Evolutionary conservation across 73 alveolate species (phyloP).

Genomic region (Symbiodinium pilosum): DNA sequence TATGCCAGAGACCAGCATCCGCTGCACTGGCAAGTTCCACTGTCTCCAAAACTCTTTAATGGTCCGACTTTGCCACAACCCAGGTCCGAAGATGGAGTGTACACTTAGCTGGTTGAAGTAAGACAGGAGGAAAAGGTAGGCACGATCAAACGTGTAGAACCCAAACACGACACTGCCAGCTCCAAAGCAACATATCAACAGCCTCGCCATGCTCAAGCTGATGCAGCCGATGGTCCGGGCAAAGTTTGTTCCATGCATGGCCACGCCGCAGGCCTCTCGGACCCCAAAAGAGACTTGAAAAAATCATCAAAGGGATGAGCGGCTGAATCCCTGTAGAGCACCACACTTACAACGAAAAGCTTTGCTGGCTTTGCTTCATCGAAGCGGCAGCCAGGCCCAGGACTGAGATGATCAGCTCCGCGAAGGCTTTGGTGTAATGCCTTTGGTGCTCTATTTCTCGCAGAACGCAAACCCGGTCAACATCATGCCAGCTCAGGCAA

Average conservation of each 20-base stretch:
- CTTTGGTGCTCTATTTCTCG: conserved; percentile 14
- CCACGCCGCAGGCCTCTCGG: neutral
- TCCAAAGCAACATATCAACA: conserved; percentile 35
- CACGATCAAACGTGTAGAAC: conserved; percentile 82
- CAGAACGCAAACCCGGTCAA: conserved; percentile 60
- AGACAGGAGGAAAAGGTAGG: conserved; percentile 58
- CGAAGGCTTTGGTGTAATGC: conserved; percentile 7
- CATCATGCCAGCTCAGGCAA: conserved; percentile 91
- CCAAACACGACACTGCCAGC: conserved; percentile 73
- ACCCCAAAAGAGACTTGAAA: neutral
- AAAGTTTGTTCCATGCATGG: neutral
- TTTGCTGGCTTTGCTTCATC: neutral
- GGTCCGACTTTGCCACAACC: conserved; percentile 75
- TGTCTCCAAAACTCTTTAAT: conserved; percentile 78
- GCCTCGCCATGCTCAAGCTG: neutral
- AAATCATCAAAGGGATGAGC: neutral
- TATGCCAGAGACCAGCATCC: conserved; percentile 43
- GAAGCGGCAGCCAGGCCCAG: conserved; percentile 4
- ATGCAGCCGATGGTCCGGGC: conserved; percentile 5
- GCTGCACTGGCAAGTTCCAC: conserved; percentile 82
- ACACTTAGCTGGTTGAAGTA: conserved; percentile 80
- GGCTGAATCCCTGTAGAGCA: neutral
- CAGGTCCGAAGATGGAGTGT: conserved; percentile 74
- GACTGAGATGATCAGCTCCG: conserved; percentile 19
- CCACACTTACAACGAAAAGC: neutral